Base-by-base conservation (phyloP, 192 early-diverging fungal species). In the Kappamyces sp. region DNA sequence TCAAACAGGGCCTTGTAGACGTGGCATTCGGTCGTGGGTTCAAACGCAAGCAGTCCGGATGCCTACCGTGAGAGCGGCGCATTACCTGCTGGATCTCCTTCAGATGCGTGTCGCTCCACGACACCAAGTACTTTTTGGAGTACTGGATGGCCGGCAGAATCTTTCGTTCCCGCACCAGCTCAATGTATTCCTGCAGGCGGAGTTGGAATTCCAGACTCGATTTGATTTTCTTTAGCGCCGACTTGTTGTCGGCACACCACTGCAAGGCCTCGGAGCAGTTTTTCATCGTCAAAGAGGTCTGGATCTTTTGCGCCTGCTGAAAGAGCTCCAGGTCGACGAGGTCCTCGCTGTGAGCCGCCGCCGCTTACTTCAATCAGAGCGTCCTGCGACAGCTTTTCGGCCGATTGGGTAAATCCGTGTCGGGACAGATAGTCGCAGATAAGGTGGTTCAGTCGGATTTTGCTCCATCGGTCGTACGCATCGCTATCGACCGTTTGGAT, bases 401-500 rank as follows among this genome's bases (percentile, higher is more conserved):
- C 94, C 6, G 94, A 85, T 1, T 85, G 70, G 30, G 76, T 78
- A 47, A 84, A 88, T 4, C 93, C 93, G 31, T 86, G 84, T 55
- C 97, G 76, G 30, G 97, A 75, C 86, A 99, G 84, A 67, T 95
- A 99, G 67, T 99, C 97, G 1, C 92, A 88, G 57, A 99, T 69
- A 31, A 98, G 77, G 11, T 93, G 80, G 68, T 95, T 84, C 29
- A 98, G 68, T 6, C 94, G 82, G 3, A 81, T 80, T 43, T 88
- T 82, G 54, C 86, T 86, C 97, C 97, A 99, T 48, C 79, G 72
- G 31, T 75, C 74, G 66, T 87, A 96, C 57, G 79, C 91, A 8
- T 82, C 78, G 37, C 84, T 76, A 29, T 89, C 77, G 0, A 83
- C 58, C 0, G 77, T 77, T 3, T 70, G 62, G 31, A 97, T 85